Percentiles rank a stretch among this genome's conserved stretches.
Evolutionary conservation across 2,329 filamentous ascomycete genomes (phyloP).

Genomic region (Alternaria solani): DNA sequence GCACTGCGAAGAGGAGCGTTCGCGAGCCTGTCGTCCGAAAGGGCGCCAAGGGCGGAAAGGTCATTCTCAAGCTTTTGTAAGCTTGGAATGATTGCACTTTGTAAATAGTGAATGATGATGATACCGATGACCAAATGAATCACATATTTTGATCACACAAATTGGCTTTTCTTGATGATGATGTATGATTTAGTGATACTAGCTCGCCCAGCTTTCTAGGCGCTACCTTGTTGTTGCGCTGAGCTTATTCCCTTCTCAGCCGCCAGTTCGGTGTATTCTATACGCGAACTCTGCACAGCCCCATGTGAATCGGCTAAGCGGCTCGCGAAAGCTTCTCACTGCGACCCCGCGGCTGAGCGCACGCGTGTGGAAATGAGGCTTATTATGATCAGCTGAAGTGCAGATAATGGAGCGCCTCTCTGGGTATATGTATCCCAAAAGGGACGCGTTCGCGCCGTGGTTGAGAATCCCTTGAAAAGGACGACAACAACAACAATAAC

Average conservation of each 20-base stretch:
- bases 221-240: not conserved
- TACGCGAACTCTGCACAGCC: conserved; percentile 9
- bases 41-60: not conserved
- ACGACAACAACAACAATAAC: not conserved
- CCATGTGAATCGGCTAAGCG: conserved; percentile 7
- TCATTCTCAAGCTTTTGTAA: not conserved
- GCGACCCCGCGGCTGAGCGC: conserved; percentile 10
- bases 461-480: not conserved
- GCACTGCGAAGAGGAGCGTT: conserved; percentile 14
- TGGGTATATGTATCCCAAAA: not conserved
- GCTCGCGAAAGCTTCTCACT: conserved; percentile 6
- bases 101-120: not conserved
- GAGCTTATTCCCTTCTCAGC: conserved; percentile 3
- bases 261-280: not conserved
- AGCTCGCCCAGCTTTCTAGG: not conserved
- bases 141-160: not conserved
- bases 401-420: conserved; percentile 1
- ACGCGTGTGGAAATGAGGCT: conserved; percentile 14
- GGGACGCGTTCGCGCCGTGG: not conserved
- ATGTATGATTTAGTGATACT: not conserved
- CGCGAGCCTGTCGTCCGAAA: not conserved
- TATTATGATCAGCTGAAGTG: conserved; percentile 14
- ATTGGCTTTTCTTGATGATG: not conserved
- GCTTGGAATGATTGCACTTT: not conserved
- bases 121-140: not conserved